Conservation (phyloP, 768 basidiomycete genomes). For the Strobilomyces confusus region DNA sequence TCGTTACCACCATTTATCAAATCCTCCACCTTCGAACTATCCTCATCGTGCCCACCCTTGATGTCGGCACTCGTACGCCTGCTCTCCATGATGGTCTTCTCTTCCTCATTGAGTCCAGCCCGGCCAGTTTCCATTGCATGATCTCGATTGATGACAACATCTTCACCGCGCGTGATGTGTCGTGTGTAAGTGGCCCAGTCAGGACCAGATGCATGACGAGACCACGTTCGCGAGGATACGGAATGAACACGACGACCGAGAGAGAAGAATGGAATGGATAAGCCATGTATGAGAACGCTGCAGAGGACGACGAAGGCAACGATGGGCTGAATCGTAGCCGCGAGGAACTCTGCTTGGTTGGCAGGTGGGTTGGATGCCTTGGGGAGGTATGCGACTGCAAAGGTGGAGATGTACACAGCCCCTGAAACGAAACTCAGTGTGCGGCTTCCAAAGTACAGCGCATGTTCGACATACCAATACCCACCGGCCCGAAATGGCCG, state of each 20-base stretch:
- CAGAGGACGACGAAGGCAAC: constrained; percentile 92
- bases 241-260: constrained; percentile 89
- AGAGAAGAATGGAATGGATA: constrained; percentile 94
- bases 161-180: constrained; percentile 64
- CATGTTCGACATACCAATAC: constrained; percentile 48
- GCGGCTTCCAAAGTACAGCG: neutral
- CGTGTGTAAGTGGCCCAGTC: constrained; percentile 84
- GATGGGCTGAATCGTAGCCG: constrained; percentile 83
- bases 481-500: constrained; percentile 93
- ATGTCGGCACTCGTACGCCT: constrained; percentile 15
- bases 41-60: constrained; percentile 7
- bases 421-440: constrained; percentile 37
- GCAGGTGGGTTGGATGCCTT: constrained; percentile 41
- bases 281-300: constrained; percentile 82
- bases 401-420: constrained; percentile 89
- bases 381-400: constrained; percentile 63
- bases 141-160: constrained; percentile 86
- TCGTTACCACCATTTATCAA: constrained; percentile 14
- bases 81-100: constrained; percentile 27
- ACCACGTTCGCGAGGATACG: constrained; percentile 78
- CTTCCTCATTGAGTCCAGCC: constrained; percentile 26
- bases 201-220: constrained; percentile 65
- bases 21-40: constrained; percentile 8
- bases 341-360: constrained; percentile 61
- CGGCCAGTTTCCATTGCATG: constrained; percentile 50